These are phyloP conservation scores for Claviceps sp. DNA, from an alignment of 2,329 filamentous ascomycete genomes.

Conservation along the genomic window DNA sequence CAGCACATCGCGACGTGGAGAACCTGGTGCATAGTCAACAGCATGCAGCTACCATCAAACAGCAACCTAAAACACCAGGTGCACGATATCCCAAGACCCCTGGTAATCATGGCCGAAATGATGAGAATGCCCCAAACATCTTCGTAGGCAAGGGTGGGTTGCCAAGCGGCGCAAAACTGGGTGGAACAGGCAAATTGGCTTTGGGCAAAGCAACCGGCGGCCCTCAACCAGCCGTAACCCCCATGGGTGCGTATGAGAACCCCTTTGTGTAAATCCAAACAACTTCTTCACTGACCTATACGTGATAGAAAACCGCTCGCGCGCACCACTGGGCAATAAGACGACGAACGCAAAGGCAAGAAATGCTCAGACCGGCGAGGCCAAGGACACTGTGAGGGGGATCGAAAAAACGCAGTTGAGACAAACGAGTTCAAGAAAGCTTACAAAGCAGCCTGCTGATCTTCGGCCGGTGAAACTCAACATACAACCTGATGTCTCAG, in stretches of 20 bases:
- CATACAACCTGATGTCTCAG: constrained; percentile 40
- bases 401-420: constrained; percentile 50
- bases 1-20: constrained; percentile 72
- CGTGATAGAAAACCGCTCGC: constrained; percentile 33
- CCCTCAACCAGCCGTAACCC: constrained; percentile 56
- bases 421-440: constrained; percentile 44
- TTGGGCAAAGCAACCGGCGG: constrained; percentile 32
- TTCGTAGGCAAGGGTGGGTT: constrained; percentile 30
- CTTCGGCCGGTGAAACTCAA: constrained; percentile 47
- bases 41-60: constrained; percentile 56
- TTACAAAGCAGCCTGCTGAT: constrained; percentile 41
- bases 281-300: constrained; percentile 5
- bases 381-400: constrained; percentile 44
- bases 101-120: constrained; percentile 61
- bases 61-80: constrained; percentile 70
- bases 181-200: constrained; percentile 30
- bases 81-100: constrained; percentile 70
- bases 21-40: constrained; percentile 70
- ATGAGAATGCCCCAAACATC: constrained; percentile 57
- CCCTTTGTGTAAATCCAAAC: neutral
- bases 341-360: constrained; percentile 87
- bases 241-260: constrained; percentile 49
- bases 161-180: constrained; percentile 43
- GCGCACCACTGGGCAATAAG: constrained; percentile 82
- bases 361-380: constrained; percentile 51